Base-by-base conservation (phyloP, 2,329 filamentous ascomycete species). In the Penicillium sp. region DNA sequence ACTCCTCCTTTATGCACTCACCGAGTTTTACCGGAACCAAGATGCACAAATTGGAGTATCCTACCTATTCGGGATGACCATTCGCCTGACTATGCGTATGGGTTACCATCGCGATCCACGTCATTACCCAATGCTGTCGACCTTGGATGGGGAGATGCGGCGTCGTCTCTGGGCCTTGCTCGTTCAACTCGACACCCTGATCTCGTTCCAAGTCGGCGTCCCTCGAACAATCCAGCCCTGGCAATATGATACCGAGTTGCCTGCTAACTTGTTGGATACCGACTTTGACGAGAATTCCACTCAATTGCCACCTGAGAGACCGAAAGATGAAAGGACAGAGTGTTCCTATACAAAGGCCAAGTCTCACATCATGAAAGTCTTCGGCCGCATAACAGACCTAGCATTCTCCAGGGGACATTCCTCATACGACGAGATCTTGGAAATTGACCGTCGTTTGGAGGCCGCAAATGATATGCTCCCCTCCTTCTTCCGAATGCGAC, bases 121-220 rank as follows among this genome's bases (percentile, higher is more conserved):
- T 3, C 77, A 79, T 31, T 81, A 80, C 55, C 68, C 77, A 4
- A 73, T 70, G 41, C 75, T 83, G 39, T 73, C 77, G 1, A 72
- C 76, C 2, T 81, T 79, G 52, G 75, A 81, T 48, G 80, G 77
- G 8, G 81, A 84, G 63, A 80, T 76, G 64, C 65, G 74, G 41
- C 64, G 74, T 14, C 69, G 74, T 10, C 44, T 69, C 3, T 76
- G 74, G 73, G 59, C 63, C 14, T 58, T 68, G 30, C 53, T 72
- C 8, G 63, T 62, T 25, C 82, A 85, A 61, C 72, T 86, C 43
- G 84, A 87, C 58, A 67, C 80, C 2, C 67, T 87, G 13, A 75
- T 81, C 1, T 77, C 80, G 1, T 85, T 85, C 58, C 81, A 86
- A 58, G 74, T 86, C 52, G 84, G 84, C 1, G 68, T 87, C 12